Evolutionary conservation across 306 rosid species (phyloP).

Genomic region (Morella rubra): DNA sequence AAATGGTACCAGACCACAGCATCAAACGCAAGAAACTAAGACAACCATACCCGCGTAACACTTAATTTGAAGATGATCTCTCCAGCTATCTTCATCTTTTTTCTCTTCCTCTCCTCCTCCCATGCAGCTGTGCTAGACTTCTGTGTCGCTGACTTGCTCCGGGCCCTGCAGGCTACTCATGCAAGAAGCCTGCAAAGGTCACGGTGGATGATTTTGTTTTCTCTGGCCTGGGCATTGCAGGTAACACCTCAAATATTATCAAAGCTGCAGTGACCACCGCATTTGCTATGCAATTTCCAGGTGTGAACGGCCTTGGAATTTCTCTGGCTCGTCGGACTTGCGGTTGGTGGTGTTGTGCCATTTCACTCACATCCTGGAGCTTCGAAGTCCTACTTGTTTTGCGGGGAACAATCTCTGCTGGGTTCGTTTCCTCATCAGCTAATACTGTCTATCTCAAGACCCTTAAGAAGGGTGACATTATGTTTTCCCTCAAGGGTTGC

Average conservation of each 20-base stretch:
- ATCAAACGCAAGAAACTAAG: neutral
- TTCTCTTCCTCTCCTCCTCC: constrained; percentile 40
- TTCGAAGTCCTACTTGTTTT: constrained; percentile 48
- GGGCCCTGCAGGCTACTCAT: constrained; percentile 70
- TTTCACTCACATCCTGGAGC: constrained; percentile 86
- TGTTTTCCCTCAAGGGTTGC: constrained; percentile 78
- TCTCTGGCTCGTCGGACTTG: constrained; percentile 69
- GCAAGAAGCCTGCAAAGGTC: constrained; percentile 54
- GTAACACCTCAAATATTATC: constrained; percentile 78
- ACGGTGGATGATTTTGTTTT: constrained; percentile 55
- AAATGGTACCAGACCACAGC: constrained; percentile 22
- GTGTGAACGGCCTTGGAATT: constrained; percentile 77
- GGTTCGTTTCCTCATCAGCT: constrained; percentile 52
- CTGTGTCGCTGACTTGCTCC: constrained; percentile 75
- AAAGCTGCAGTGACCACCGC: constrained; percentile 72
- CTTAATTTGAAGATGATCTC: constrained; percentile 31
- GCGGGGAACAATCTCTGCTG: constrained; percentile 56
- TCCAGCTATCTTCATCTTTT: constrained; percentile 39
- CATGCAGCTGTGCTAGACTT: constrained; percentile 70
- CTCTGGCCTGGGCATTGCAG: constrained; percentile 50
- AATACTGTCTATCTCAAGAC: constrained; percentile 54
- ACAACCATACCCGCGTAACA: neutral
- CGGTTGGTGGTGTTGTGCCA: constrained; percentile 62
- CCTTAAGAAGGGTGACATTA: constrained; percentile 64
- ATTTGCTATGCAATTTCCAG: constrained; percentile 57